A percentile compares a stretch with the other conserved stretches of the same genome.
Conservation (phyloP, 192 early-diverging fungal species). For the Coemansia sp. region DNA sequence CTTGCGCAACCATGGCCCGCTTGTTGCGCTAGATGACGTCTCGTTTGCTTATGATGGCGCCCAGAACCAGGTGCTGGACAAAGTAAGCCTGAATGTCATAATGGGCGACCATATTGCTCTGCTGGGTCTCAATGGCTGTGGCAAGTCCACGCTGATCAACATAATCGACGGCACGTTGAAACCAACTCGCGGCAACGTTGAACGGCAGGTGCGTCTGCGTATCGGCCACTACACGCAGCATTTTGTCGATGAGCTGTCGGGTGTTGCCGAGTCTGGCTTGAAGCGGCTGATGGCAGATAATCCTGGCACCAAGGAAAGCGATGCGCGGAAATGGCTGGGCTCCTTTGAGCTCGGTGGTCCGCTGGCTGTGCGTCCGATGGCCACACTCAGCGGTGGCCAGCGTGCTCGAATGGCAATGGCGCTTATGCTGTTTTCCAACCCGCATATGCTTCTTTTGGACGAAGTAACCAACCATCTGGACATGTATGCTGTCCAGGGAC, state of each 20-base stretch:
- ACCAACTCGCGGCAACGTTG: slow-evolving; percentile 65
- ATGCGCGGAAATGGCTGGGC: slow-evolving; percentile 69
- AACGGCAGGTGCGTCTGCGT: slow-evolving; percentile 60
- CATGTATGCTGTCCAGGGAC: slow-evolving; percentile 76
- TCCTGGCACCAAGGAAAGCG: slow-evolving; percentile 57
- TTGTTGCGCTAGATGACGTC: slow-evolving; percentile 65
- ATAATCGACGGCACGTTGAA: slow-evolving; percentile 62
- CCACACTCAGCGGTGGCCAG: slow-evolving; percentile 79
- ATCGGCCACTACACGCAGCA: slow-evolving; percentile 87
- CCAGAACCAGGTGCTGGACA: slow-evolving; percentile 52
- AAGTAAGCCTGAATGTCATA: slow-evolving; percentile 70
- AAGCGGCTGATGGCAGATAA: slow-evolving; percentile 48
- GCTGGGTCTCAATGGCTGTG: slow-evolving; percentile 81
- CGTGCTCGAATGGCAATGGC: slow-evolving; percentile 75
- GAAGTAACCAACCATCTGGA: slow-evolving; percentile 90
- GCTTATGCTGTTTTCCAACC: slow-evolving; percentile 59
- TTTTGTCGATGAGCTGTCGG: slow-evolving; percentile 67
- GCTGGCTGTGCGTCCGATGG: slow-evolving; percentile 59
- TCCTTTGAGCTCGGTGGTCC: slow-evolving; percentile 72
- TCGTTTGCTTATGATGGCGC: slow-evolving; percentile 31
- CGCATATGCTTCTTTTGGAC: slow-evolving; percentile 72
- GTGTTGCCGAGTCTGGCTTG: slow-evolving; percentile 55
- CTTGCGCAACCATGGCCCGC: slow-evolving; percentile 63
- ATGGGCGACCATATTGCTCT: slow-evolving; percentile 68
- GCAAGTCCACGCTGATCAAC: slow-evolving; percentile 77